phyloP scores from a whole-genome alignment of 1,139 yeast species.

The Meyerozyma athensensis region DNA sequence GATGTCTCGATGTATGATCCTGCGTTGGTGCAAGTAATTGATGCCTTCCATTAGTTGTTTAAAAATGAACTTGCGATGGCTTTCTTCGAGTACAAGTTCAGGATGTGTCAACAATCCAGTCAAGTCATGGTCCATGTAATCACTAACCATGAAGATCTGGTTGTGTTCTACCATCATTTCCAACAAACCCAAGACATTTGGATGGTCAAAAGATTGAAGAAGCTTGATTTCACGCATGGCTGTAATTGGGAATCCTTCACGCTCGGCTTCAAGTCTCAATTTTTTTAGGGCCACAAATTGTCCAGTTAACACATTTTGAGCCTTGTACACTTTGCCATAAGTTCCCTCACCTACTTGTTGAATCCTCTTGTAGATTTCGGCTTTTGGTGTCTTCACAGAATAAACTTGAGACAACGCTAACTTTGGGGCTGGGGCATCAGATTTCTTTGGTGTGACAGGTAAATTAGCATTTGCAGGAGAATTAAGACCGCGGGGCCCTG shows the following conservation, averaged over 20 bases:
- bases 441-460: not conserved
- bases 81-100: conserved; percentile 53
- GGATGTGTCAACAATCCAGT: conserved; percentile 85
- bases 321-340: conserved; percentile 49
- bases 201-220: conserved; percentile 81
- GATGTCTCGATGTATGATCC: conserved; percentile 87
- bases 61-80: conserved; percentile 74
- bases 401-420: conserved; percentile 27
- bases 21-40: conserved; percentile 70
- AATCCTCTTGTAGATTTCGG: conserved; percentile 33
- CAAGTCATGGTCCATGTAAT: conserved; percentile 89
- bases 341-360: conserved; percentile 52
- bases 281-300: conserved; percentile 79
- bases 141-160: conserved; percentile 84
- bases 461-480: conserved; percentile 9
- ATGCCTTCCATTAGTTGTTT: conserved; percentile 77
- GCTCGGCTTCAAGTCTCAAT: conserved; percentile 76
- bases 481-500: conserved; percentile 5
- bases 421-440: conserved; percentile 9
- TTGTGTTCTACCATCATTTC: conserved; percentile 89
- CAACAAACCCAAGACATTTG: conserved; percentile 69
- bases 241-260: conserved; percentile 95
- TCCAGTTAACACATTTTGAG: conserved; percentile 61
- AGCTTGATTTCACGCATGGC: conserved; percentile 89
- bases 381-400: conserved; percentile 23